Base-by-base conservation (phyloP, 148 eudicot genomes). In the Spergularia bocconei region DNA sequence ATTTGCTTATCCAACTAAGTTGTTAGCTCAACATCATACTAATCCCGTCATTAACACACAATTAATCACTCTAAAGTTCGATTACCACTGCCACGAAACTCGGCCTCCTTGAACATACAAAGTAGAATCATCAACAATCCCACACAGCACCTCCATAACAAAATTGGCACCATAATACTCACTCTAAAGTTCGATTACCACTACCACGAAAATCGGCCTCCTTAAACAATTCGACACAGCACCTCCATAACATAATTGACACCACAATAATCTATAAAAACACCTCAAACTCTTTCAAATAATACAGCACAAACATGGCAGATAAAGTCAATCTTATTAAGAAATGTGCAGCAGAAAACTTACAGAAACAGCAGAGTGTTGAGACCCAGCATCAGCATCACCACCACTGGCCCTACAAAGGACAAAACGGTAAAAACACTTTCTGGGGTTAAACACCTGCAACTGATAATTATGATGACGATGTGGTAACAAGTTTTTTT, bases 291-390 rank as follows among this genome's bases (percentile, higher is more conserved):
- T 29, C 36, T 29, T 29, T 29, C 36, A n/a, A n/a, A n/a, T n/a
- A n/a, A n/a, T n/a, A n/a, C n/a, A n/a, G 48, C 48, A 44, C 7
- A 23, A 67, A 76, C 23, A 6, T 20, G 25, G 11, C 36, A 29
- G 36, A 29, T 29, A 29, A 29, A 29, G 23, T 0, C 11, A 19
- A 48, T 5, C 5, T 11, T 51, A 36, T 4, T 13, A 38, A 19
- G 3, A 13, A 44, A 36, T 29, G 36, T 29, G 29, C n/a, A 50
- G 69, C 7, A 39, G 54, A 52, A 78, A 68, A 73, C 90, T 82
- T 75, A 90, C 93, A 77, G 90, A 83, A 85, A 87, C 15, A 1
- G 83, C 71, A 41, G 90, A 80, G 6, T 75, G 82, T 29, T 82
- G 81, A 21, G 81, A 41, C 77, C 52, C 14, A 63, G 82, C 73